Conservation (phyloP, 148 eudicot genomes). For the Beta vulgaris region DNA sequence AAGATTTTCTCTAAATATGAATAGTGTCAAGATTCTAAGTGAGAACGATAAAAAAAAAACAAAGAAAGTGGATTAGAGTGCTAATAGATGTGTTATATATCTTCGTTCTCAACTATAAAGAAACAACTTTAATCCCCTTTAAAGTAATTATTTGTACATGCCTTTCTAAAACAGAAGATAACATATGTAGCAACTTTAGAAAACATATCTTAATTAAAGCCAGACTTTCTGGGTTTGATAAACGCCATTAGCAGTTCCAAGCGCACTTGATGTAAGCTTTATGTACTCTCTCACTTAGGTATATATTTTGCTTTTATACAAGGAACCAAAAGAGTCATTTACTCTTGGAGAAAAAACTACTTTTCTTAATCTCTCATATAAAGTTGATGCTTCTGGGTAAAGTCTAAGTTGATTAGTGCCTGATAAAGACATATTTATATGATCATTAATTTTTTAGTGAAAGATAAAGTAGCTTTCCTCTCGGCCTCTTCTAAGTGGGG, state of each 20-base stretch:
- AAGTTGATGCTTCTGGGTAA: constrained; percentile 58
- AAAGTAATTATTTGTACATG: background rate
- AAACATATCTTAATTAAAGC: constrained; percentile 21
- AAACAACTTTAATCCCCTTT: background rate
- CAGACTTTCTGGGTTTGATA: constrained; percentile 28
- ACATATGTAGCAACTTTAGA: constrained; percentile 20
- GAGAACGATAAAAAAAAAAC: no score
- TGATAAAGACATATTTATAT: constrained; percentile 32
- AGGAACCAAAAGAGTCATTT: constrained; percentile 33
- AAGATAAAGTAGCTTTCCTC: constrained; percentile 37
- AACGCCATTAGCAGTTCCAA: constrained; percentile 1
- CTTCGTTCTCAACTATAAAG: background rate
- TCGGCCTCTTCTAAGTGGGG: constrained; percentile 33
- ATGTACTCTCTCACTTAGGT: constrained; percentile 25
- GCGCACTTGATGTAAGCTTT: constrained; percentile 28
- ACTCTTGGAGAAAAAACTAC: constrained; percentile 24
- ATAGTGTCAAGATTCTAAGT: no score
- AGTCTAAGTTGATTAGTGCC: constrained; percentile 35
- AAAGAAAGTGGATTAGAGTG: no score
- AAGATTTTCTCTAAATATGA: no score
- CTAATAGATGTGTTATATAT: no score
- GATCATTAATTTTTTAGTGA: constrained; percentile 44
- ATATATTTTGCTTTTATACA: constrained; percentile 28
- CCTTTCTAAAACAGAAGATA: constrained; percentile 3
- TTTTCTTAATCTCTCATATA: constrained; percentile 26